Evolutionary conservation across 192 early-diverging fungal genomes (phyloP).

Genomic region (Haplosporangium gracile): DNA sequence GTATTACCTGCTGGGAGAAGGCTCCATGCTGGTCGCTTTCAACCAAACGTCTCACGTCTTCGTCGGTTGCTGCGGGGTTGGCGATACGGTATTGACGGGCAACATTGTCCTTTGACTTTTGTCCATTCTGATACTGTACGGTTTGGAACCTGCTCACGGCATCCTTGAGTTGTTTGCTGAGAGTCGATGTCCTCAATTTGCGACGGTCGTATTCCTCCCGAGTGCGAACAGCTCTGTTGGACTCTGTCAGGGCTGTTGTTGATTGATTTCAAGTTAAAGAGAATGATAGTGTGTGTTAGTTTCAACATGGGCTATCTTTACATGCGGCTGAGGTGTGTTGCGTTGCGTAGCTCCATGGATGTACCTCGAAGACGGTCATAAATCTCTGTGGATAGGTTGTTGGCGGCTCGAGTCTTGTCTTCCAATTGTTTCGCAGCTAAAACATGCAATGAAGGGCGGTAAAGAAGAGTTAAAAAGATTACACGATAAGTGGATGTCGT

Average conservation of each 20-base stretch:
- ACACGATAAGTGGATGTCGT: background rate
- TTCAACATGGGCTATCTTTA: background rate
- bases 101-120: constrained; percentile 48
- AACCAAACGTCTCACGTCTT: constrained; percentile 29
- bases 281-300: background rate
- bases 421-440: constrained; percentile 29
- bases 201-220: constrained; percentile 51
- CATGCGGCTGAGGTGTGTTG: background rate
- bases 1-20: constrained; percentile 44
- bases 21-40: constrained; percentile 33
- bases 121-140: constrained; percentile 45
- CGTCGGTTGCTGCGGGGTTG: constrained; percentile 43
- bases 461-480: background rate
- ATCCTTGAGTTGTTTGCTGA: constrained; percentile 52
- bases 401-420: constrained; percentile 29
- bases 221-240: constrained; percentile 38
- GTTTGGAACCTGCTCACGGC: constrained; percentile 39
- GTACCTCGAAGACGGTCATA: constrained; percentile 50
- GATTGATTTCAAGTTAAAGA: background rate
- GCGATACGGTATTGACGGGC: constrained; percentile 47
- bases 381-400: constrained; percentile 48
- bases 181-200: constrained; percentile 45
- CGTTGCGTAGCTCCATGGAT: background rate
- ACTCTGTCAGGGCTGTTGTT: constrained; percentile 25
- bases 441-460: background rate